Evolutionary conservation across 2,329 filamentous ascomycete genomes (phyloP), one percentile per base, ranked within the genome.

Genomic region (Alternaria burnsii): DNA sequence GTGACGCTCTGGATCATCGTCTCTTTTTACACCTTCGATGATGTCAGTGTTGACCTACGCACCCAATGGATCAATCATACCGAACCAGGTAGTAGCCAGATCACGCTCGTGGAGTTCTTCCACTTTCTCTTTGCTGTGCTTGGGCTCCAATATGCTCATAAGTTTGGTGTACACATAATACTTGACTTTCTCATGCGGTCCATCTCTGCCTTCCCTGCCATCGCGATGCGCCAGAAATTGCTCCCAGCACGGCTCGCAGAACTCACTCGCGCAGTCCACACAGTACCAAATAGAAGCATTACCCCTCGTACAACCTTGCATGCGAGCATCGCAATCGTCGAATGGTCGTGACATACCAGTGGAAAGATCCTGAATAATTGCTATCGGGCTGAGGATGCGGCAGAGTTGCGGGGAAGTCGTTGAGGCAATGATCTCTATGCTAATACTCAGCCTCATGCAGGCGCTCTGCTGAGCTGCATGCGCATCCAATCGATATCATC

Each of bases 31-130:
- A 2, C 41, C 41, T 43, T 9, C 3, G 10, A 26, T 14, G 20
- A 43, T 22, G 22, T 43, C 41, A 43, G 41, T 42, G 4, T 11
- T 42, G 11, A 7, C 22, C 20, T 22, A 20, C 20, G 20, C 40
- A 11, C 24, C 22, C 2, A 14, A 10, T 14, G 8, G 41, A 12
- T 9, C 10, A 48, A 18, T 55, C n/a, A 22, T 44, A 58, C 69
- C 69, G 52, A 71, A 71, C 69, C 69, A 71, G 18, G 67, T 62
- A 9, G 66, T 69, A 18, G 63, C 62, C 54, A 65, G 57, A 38
- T 71, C 67, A 4, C 65, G 54, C 5, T 52, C 34, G 42, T 71
- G 69, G n/a, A 70, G 52, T 22, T 34, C 14, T 54, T 56, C 30
- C 16, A 36, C n/a, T 4, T 26, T 8, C 12, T 20, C 41, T 12